phyloP scores from a whole-genome alignment of 2,329 filamentous ascomycete genomes.

The Colletotrichum sp. region DNA sequence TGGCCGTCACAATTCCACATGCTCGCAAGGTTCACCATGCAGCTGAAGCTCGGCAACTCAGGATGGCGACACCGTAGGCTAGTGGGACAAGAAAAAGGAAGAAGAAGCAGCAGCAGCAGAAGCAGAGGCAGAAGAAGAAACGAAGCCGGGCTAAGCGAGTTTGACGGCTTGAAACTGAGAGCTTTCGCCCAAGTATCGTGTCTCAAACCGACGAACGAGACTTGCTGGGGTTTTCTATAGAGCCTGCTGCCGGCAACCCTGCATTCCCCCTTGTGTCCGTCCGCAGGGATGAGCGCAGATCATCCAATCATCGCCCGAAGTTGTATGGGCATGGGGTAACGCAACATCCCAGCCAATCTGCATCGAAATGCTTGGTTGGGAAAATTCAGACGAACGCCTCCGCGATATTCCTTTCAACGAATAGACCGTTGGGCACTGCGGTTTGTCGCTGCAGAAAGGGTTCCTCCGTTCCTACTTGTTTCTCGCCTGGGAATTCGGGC shows the following conservation, averaged over 20 bases:
- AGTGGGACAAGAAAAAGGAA: background rate
- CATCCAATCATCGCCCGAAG: background rate
- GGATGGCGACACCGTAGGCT: background rate
- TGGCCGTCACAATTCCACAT: background rate
- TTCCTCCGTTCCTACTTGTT: background rate
- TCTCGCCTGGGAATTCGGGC: background rate
- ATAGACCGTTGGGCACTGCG: background rate
- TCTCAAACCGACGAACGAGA: background rate
- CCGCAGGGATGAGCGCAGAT: conserved; percentile 11
- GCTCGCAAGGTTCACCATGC: background rate
- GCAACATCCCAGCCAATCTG: background rate
- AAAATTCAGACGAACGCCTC: background rate
- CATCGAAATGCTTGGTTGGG: background rate
- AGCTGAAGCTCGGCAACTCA: background rate
- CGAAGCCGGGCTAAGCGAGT: background rate
- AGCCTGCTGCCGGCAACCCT: background rate
- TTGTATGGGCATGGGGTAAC: background rate
- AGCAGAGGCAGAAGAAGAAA: background rate
- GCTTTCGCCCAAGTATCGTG: background rate
- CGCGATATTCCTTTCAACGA: background rate
- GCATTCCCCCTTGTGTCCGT: background rate
- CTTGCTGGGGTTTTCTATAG: background rate
- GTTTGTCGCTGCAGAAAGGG: background rate
- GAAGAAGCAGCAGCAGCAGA: background rate
- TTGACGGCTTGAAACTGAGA: background rate